Evolutionary conservation across 805 yeast genomes (phyloP).

Genomic region (Brettanomyces naardenensis): DNA sequence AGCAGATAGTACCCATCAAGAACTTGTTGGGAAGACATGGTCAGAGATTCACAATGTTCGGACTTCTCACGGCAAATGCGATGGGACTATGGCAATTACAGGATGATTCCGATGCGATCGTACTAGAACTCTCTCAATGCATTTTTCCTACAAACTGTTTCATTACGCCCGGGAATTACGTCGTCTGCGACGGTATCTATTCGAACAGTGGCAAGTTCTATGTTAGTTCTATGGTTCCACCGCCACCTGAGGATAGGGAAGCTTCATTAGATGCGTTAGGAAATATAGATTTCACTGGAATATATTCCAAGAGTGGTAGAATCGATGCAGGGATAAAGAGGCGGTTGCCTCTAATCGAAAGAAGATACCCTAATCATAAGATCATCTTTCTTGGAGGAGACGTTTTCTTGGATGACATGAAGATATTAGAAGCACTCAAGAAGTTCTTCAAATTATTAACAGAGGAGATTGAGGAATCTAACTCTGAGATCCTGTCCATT

Average conservation of each 20-base stretch:
- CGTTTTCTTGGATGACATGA: constrained; percentile 52
- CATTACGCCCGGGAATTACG: constrained; percentile 67
- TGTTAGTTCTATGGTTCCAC: constrained; percentile 73
- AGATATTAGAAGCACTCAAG: constrained; percentile 53
- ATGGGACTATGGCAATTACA: constrained; percentile 71
- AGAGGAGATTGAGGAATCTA: constrained; percentile 31
- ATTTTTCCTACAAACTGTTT: constrained; percentile 57
- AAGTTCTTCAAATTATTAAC: constrained; percentile 53
- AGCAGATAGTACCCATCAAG: constrained; percentile 62
- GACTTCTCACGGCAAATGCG: constrained; percentile 55
- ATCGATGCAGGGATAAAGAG: constrained; percentile 53
- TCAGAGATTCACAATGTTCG: constrained; percentile 66
- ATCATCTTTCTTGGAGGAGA: constrained; percentile 72
- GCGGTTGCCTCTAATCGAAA: constrained; percentile 50
- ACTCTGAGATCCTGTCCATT: constrained; percentile 38
- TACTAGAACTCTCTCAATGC: constrained; percentile 56
- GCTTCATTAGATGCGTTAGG: constrained; percentile 66
- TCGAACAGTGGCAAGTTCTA: constrained; percentile 64
- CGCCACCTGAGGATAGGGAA: constrained; percentile 76
- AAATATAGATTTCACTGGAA: constrained; percentile 52
- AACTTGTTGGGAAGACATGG: constrained; percentile 84
- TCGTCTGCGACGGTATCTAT: constrained; percentile 80
- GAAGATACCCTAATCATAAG: constrained; percentile 41
- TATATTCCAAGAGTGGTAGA: constrained; percentile 31
- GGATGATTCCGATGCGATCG: constrained; percentile 72